Evolutionary conservation across 1,284 basidiomycete species (phyloP).

Genomic region (Heterobasidion parviporum): DNA sequence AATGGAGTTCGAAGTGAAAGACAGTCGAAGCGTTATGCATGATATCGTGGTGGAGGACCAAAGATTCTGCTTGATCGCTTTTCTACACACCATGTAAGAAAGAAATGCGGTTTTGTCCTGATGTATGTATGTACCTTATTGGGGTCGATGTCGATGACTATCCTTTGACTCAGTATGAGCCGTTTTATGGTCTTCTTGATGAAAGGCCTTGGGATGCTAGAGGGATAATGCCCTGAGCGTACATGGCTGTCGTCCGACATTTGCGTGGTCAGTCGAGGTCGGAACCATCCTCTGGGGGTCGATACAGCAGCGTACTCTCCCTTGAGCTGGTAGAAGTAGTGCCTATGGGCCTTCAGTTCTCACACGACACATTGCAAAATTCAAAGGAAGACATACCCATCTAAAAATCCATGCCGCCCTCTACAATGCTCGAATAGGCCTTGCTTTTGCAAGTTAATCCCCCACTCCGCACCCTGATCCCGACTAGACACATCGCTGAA

Average conservation of each 20-base stretch:
- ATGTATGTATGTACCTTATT: slow-evolving; percentile 44
- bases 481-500: slow-evolving; percentile 79
- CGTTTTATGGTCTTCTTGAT: slow-evolving; percentile 47
- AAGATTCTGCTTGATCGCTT: slow-evolving; percentile 83
- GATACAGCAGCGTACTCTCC: slow-evolving; percentile 67
- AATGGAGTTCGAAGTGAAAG: slow-evolving; percentile 95
- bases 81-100: slow-evolving; percentile 30
- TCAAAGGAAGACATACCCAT: slow-evolving; percentile 52
- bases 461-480: slow-evolving; percentile 76
- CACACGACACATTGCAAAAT: slow-evolving; percentile 1
- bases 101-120: not conserved
- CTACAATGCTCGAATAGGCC: slow-evolving; percentile 81
- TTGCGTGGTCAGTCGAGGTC: slow-evolving; percentile 30
- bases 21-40: slow-evolving; percentile 88
- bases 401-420: slow-evolving; percentile 72
- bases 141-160: slow-evolving; percentile 83
- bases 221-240: slow-evolving; percentile 26
- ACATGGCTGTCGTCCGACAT: not conserved
- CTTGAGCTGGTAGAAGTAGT: slow-evolving; percentile 80
- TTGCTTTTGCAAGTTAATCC: slow-evolving; percentile 63
- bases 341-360: slow-evolving; percentile 31
- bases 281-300: slow-evolving; percentile 64
- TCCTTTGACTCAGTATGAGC: slow-evolving; percentile 78
- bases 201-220: slow-evolving; percentile 25
- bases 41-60: slow-evolving; percentile 85